Base-by-base conservation (phyloP, 1,139 yeast genomes). In the Casaregolazyma suthepensis region DNA sequence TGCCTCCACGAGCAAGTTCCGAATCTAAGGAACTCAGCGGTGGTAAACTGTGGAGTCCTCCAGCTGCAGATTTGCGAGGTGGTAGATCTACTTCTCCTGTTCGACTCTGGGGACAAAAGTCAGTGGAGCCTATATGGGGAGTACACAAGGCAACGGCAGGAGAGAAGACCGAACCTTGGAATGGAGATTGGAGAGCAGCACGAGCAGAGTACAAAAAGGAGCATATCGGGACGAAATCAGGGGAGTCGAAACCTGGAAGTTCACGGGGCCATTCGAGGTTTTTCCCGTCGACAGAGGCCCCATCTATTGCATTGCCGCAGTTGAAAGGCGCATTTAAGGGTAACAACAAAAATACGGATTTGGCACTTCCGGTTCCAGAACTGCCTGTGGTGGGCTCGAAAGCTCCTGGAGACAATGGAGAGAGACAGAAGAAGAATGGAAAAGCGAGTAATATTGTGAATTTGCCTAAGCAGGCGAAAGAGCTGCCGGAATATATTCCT, bases 241-340 rank as follows among this genome's bases (percentile, higher is more conserved):
- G 35, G 38, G 22, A 35, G 5, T 19, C 43, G 3, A 35, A 40
- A 17, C 50, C 31, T 42, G 18, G 43, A 22, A 26, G 37, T 5
- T 52, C 52, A 13, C 50, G 61, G 23, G 58, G 53, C 7, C 57
- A 54, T 26, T 58, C 61, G 1, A 43, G 57, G 35, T 58, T 58
- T 48, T 58, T 58, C 54, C 61, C 61, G 12, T 51, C 56, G 3
- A 50, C 56, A 15, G 46, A 44, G 18, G n/a, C 29, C 5, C 31
- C 29, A 15, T 44, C 35, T 22, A 22, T 26, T 17, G 26, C 29
- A 22, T 26, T 15, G 45, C 26, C 45, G 18, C 26, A 19, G 26
- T 42, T 22, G 45, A 42, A 42, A 5, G 45, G 26, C 26, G 2
- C 29, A 13, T 44, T 13, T 44, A 23, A 17, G 22, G 29, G 19